Base-by-base conservation (phyloP, 805 yeast genomes). In the Candida sakaeoensis region DNA sequence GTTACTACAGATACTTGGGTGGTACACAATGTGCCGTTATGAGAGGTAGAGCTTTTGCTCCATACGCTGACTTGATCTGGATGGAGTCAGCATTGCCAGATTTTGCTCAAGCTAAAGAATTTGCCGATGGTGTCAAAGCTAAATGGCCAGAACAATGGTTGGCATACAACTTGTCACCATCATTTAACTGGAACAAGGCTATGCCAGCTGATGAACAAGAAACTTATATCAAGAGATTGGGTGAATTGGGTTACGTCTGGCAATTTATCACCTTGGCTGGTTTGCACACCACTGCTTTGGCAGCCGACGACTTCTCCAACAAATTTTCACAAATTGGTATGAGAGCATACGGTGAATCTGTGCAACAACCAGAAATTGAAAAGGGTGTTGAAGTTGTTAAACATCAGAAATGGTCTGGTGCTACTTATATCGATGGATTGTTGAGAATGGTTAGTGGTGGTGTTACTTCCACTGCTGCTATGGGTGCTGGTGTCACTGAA, bases 381-480 rank as follows among this genome's bases (percentile, higher is more conserved):
- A 73, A 72, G 44, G 90, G 87, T 49, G 96, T 90, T 50, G 98
- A 91, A 65, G 95, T 91, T 44, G 95, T 91, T 48, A 91, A 89
- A 75, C 98, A 91, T 67, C 98, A 91, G 68, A 88, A 90, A 66
- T 91, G 98, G 98, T 88, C 96, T 31, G 98, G 98, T 60, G 98
- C 98, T 22, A 95, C 87, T 68, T 90, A 88, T 72, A 84, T 91
- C 58, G 98, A 91, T 65, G 82, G 87, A 44, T 72, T 91, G 57
- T 80, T 91, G 63, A 89, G 83, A 65, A 73, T 88, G 66, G 93
- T 89, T 18, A 82, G 93, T 41, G 97, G 97, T 55, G 98, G 98
- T 70, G 85, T 90, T 43, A 75, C 90, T 37, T 83, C 95, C 14
- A 91, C 98, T 36, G 95, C 97, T 50, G 97, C 98, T 36, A 91